phyloP scores from a whole-genome alignment of 352 stramenopile genomes.

The Halophytophthora polymorphica region DNA sequence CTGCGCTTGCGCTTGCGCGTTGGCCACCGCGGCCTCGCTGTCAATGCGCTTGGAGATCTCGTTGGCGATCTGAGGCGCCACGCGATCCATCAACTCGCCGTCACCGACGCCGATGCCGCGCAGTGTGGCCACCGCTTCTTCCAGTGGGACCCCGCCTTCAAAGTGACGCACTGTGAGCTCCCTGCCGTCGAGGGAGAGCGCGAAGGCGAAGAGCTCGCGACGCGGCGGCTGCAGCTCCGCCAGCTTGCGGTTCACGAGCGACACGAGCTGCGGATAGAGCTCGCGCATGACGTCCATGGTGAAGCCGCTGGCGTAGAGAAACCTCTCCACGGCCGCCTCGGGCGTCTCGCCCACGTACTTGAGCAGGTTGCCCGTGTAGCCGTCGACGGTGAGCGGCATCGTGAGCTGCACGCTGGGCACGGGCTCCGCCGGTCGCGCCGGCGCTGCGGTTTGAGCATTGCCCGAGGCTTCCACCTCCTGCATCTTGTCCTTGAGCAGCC shows the following conservation, averaged over 20 bases:
- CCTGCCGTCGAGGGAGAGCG: slow-evolving; percentile 47
- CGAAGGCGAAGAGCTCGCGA: slow-evolving; percentile 61
- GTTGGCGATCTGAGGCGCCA: slow-evolving; percentile 57
- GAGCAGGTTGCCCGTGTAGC: slow-evolving; percentile 38
- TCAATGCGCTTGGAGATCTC: slow-evolving; percentile 55
- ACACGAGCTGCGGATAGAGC: slow-evolving; percentile 57
- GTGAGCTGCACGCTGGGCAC: slow-evolving; percentile 48
- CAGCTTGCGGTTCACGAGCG: slow-evolving; percentile 57
- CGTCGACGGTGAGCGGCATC: slow-evolving; percentile 59
- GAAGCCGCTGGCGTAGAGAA: slow-evolving; percentile 56
- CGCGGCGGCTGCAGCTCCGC: slow-evolving; percentile 45
- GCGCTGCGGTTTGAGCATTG: slow-evolving; percentile 6
- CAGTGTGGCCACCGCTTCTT: slow-evolving; percentile 57
- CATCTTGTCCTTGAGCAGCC: slow-evolving; percentile 60
- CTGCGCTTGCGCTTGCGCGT: neutral
- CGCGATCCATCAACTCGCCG: slow-evolving; percentile 45
- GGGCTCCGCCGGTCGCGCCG: slow-evolving; percentile 5
- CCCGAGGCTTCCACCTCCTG: slow-evolving; percentile 37
- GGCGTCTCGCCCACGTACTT: slow-evolving; percentile 62
- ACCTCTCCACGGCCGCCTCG: slow-evolving; percentile 61
- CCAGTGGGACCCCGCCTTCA: slow-evolving; percentile 49
- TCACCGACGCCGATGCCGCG: slow-evolving; percentile 41
- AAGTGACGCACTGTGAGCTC: slow-evolving; percentile 63
- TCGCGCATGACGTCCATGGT: slow-evolving; percentile 61
- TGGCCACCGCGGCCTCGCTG: neutral